These are phyloP conservation scores for Triticum timopheevii DNA, from an alignment of 176 grass and related monocot genomes.

Conservation along the genomic window DNA sequence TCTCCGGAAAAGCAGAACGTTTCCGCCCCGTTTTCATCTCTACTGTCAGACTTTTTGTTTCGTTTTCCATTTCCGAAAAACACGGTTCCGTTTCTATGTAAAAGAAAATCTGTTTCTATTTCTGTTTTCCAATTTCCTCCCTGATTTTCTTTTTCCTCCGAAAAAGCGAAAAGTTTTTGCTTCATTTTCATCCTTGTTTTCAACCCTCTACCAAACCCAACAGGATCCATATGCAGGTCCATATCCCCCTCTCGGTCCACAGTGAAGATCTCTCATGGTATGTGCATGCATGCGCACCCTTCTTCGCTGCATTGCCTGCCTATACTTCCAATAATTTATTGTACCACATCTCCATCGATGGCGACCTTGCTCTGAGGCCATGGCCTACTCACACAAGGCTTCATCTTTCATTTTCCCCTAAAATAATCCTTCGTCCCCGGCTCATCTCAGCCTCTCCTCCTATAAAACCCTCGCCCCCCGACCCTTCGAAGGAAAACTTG, in stretches of 20 bases:
- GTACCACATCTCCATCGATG: neutral
- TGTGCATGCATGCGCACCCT: neutral
- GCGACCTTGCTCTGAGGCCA: slow-evolving; percentile 7
- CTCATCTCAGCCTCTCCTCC: neutral
- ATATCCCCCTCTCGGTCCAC: slow-evolving; percentile 1
- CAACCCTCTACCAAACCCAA: neutral
- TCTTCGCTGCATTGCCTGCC: neutral
- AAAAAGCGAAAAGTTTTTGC: too few species aligned
- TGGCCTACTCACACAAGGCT: neutral
- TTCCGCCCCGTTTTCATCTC: too few species aligned
- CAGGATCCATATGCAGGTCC: neutral
- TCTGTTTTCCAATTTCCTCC: too few species aligned
- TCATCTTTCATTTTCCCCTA: neutral
- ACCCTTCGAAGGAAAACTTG: neutral
- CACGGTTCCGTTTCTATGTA: too few species aligned
- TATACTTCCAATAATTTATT: neutral
- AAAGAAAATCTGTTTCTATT: too few species aligned
- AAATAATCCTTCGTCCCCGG: slow-evolving; percentile 15
- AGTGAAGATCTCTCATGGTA: slow-evolving; percentile 20
- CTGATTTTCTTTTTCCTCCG: too few species aligned
- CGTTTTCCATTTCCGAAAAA: too few species aligned
- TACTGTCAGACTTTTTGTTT: too few species aligned
- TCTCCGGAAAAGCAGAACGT: too few species aligned
- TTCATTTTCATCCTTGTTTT: too few species aligned
- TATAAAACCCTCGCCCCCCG: neutral